Base-by-base conservation (phyloP, 371 early-diverging fungal species). In the Homolaphlyctis polyrhiza region DNA sequence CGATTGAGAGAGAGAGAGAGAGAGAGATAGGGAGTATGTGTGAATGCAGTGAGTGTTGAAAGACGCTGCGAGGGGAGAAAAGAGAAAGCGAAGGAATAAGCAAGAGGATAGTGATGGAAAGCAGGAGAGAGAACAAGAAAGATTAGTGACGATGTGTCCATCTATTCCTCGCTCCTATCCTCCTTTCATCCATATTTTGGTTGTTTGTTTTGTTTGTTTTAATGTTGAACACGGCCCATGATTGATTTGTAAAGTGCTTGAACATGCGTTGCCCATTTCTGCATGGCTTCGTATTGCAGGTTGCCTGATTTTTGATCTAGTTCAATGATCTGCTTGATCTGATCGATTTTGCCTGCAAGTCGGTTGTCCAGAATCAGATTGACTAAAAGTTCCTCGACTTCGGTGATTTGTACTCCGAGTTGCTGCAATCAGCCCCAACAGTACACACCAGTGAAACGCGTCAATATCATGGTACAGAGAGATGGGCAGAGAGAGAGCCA, bases 331-430 rank as follows among this genome's bases (percentile, higher is more conserved):
- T 71, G 67, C 36, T 77, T 68, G 32, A 91, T 86, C 72, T 95
- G 95, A 77, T 96, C 95, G 57, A 96, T 94, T 61, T 77, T 77
- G 0, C 91, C 97, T 5, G 77, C 75, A 55, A 95, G 82, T 60
- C 91, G 89, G 65, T 85, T 81, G 76, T 95, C 94, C 67, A 95
- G 73, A 54, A 96, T 94, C 43, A 96, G 79, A 1, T 79, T 80
- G 5, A 95, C 89, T 35, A 95, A 76, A 28, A 95, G 73, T 28
- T 91, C 89, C 66, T 94, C 93, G 13, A 91, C 94, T 61, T 92
- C 92, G 23, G 84, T 79, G 0, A 70, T 72, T 1, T 88, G 74
- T 36, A 92, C 87, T 65, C 89, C 90, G 57, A 95, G 83, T 78
- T 90, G 87, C 82, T 89, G 66, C 3, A 47, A 8, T 11, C 39